phyloP scores from a whole-genome alignment of 192 early-diverging fungal genomes.

The Chytriomyces sp. region DNA sequence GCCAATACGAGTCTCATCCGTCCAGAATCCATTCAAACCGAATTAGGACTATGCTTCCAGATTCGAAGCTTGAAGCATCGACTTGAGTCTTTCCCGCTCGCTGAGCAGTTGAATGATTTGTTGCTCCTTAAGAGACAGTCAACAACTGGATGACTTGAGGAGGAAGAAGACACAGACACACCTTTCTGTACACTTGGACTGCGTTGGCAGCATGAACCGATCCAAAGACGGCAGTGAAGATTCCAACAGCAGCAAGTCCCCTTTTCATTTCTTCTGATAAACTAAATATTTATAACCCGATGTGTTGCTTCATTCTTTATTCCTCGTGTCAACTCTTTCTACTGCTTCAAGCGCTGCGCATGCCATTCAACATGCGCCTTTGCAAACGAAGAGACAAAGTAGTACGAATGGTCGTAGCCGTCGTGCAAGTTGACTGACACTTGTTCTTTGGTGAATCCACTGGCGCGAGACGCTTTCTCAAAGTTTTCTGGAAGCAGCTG shows the following conservation, averaged over 20 bases:
- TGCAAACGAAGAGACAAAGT: constrained; percentile 77
- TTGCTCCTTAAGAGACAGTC: constrained; percentile 6
- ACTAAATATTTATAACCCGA: too few species aligned
- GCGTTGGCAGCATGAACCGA: background rate
- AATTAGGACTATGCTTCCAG: too few species aligned
- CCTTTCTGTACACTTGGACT: constrained; percentile 23
- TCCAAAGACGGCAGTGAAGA: constrained; percentile 17
- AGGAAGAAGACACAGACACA: background rate
- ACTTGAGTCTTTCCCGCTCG: background rate
- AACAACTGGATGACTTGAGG: background rate
- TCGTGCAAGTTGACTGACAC: constrained; percentile 70
- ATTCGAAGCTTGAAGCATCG: background rate
- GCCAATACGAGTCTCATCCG: too few species aligned
- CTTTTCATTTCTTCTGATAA: background rate
- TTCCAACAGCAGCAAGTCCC: background rate
- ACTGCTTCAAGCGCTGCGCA: constrained; percentile 9
- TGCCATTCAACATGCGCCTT: constrained; percentile 13
- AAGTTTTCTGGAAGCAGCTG: constrained; percentile 22
- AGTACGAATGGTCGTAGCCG: constrained; percentile 90
- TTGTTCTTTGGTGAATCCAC: background rate
- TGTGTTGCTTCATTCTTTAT: too few species aligned
- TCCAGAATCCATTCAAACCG: too few species aligned
- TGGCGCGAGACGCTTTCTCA: constrained; percentile 11
- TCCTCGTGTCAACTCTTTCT: too few species aligned
- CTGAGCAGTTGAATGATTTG: background rate